Base-by-base conservation (phyloP, 345 rosid species). In the Boechera divaricarpa region DNA sequence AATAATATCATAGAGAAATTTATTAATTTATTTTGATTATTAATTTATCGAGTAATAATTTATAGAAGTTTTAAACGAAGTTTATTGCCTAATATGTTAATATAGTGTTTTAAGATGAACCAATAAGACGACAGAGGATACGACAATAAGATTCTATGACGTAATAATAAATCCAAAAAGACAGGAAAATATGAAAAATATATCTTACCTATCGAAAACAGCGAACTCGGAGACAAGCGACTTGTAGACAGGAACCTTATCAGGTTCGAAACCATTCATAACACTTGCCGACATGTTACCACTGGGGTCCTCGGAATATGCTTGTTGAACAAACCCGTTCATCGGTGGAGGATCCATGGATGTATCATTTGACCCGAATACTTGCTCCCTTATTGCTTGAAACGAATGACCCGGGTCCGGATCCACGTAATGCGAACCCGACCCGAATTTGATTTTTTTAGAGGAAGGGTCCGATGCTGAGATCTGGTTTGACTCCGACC, bases 351-450 rank as follows among this genome's bases (percentile, higher is more conserved):
- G 92, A 70, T 86, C 74, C 38, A 72, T 61, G 0, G 90, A 77
- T n/a, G 90, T 89, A 45, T 92, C 83, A 54, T 83, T 68, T 0
- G 91, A 88, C 77, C 98, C 97, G 74, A 92, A 92, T 29, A 94
- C 85, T 79, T 94, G 98, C 75, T 94, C 94, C 67, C 93, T 74
- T 48, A 89, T 92, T 24, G 97, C 98, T 63, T 94, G 97, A 41
- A 94, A 94, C 1, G 98, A 94, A 83, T 92, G 98, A 8, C 98
- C 98, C 0, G 97, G 98, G 76, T 94, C 98, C 1, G 98, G 97
- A 80, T 94, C 98, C 10, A 92, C 95, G 76, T 77, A 90, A 56
- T 89, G 88, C 1, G 98, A 76, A 73, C 82, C 77, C 42, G 85
- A 72, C 45, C 82, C 75, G 83, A 90, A 89, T 58, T 56, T 64